Percentiles rank a stretch among this genome's conserved stretches.
phyloP scores from a whole-genome alignment of 768 basidiomycete genomes.

The Coprinellus micaceus region DNA sequence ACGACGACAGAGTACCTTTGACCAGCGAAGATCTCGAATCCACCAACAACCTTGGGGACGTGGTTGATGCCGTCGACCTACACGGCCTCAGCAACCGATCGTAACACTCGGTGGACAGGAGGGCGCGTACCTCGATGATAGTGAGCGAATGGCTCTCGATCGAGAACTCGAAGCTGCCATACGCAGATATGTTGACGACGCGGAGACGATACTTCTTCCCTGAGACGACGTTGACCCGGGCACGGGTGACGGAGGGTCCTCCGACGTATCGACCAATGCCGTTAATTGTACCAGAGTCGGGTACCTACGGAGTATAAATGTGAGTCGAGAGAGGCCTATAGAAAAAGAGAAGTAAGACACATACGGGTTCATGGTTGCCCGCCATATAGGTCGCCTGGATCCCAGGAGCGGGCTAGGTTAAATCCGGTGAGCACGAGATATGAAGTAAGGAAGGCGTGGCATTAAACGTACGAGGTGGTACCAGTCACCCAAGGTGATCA shows the following conservation, averaged over 20 bases:
- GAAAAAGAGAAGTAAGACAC: background rate
- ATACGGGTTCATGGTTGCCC: conserved; percentile 8
- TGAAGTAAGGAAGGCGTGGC: too few species aligned
- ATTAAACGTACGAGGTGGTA: conserved; percentile 8
- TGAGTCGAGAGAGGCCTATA: background rate
- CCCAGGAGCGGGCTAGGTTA: conserved; percentile 9
- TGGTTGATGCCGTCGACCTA: conserved; percentile 34
- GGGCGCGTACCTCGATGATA: conserved; percentile 24
- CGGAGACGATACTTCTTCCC: conserved; percentile 54
- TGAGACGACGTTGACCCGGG: conserved; percentile 37
- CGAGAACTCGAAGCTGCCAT: conserved; percentile 36
- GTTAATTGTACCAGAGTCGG: conserved; percentile 43
- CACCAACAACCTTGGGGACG: conserved; percentile 26
- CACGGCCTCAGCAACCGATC: conserved; percentile 24
- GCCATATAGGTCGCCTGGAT: conserved; percentile 2
- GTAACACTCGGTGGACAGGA: background rate
- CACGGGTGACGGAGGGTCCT: conserved; percentile 36
- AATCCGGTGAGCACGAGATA: too few species aligned
- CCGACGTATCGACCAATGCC: conserved; percentile 39
- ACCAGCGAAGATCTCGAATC: conserved; percentile 32
- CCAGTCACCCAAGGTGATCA: conserved; percentile 14
- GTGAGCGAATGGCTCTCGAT: conserved; percentile 27
- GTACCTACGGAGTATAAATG: conserved; percentile 10
- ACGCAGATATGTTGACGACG: conserved; percentile 46
- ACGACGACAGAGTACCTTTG: conserved; percentile 43